Conservation (phyloP, 139 green algal genomes). For the Desmodesmus armatus region DNA sequence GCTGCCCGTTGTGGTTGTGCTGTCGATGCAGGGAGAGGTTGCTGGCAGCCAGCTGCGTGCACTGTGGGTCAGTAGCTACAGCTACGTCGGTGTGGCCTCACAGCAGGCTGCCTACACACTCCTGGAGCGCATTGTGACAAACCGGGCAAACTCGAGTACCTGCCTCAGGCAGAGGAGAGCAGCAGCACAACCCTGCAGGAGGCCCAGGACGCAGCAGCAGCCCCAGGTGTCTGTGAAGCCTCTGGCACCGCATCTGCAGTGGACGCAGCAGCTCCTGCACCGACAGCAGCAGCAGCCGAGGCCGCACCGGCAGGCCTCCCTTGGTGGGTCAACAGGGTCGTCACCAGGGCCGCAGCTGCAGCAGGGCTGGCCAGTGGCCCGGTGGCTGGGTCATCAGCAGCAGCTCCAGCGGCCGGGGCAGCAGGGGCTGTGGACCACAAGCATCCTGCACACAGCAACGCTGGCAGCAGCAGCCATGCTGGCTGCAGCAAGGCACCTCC, state of each 20-base stretch:
- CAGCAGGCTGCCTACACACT: conserved; percentile 39
- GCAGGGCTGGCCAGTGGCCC: too few relatives aligned
- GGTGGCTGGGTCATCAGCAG: not conserved
- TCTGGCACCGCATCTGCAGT: too few relatives aligned
- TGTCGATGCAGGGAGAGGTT: conserved; percentile 26
- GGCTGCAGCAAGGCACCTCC: not conserved
- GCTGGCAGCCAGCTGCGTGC: conserved; percentile 30
- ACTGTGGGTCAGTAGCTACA: conserved; percentile 43
- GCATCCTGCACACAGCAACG: too few relatives aligned
- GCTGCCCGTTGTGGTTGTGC: not conserved
- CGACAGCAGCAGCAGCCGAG: not conserved
- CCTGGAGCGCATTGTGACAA: conserved; percentile 32
- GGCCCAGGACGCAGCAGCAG: too few relatives aligned
- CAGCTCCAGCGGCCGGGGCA: conserved; percentile 25
- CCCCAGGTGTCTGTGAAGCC: too few relatives aligned
- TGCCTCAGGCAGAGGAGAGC: not conserved
- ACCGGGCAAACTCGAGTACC: not conserved
- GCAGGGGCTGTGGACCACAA: too few relatives aligned
- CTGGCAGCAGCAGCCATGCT: conserved; percentile 3
- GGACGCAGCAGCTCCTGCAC: too few relatives aligned
- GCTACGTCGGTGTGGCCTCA: conserved; percentile 16
- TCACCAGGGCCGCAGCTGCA: too few relatives aligned
- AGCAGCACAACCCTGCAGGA: conserved; percentile 9
- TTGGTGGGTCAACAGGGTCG: too few relatives aligned
- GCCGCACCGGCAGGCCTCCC: not conserved